Conservation (phyloP, 805 yeast genomes). For the Candida krabiensis region DNA sequence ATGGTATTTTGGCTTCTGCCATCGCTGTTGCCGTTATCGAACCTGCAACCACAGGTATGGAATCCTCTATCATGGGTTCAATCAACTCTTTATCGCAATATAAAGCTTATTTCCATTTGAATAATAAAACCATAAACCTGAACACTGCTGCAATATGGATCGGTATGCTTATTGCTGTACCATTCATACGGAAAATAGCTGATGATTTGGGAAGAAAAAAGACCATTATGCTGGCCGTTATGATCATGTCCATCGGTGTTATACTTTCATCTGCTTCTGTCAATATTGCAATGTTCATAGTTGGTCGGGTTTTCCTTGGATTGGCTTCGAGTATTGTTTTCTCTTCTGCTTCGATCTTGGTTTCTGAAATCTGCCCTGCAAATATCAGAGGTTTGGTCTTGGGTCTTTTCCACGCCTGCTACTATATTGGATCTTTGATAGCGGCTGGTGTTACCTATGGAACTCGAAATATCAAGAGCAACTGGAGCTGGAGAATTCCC, state of each 20-base stretch:
- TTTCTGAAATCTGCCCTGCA: constrained; percentile 49
- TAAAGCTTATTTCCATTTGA: constrained; percentile 12
- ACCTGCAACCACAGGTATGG: constrained; percentile 26
- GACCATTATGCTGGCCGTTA: constrained; percentile 48
- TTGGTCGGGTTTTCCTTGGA: constrained; percentile 46
- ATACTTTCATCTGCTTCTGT: constrained; percentile 42
- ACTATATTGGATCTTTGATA: constrained; percentile 44
- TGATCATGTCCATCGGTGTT: constrained; percentile 54
- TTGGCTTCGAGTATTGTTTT: constrained; percentile 41
- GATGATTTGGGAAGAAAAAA: constrained; percentile 55
- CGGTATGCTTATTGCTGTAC: constrained; percentile 25
- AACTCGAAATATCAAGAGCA: constrained; percentile 37
- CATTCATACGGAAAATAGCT: constrained; percentile 3
- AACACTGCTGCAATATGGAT: constrained; percentile 20
- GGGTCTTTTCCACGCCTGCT: constrained; percentile 44
- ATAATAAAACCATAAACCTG: constrained; percentile 7
- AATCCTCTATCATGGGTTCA: constrained; percentile 10
- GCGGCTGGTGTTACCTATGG: constrained; percentile 47
- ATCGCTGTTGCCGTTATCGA: neutral
- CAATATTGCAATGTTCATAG: constrained; percentile 34
- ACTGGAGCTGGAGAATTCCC: constrained; percentile 54
- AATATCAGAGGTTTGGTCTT: constrained; percentile 38
- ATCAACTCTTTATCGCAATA: constrained; percentile 9
- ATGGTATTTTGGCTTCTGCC: neutral
- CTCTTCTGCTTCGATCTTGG: constrained; percentile 45